Evolutionary conservation across 768 basidiomycete species (phyloP).

Genomic region (Heimioporus sp.): DNA sequence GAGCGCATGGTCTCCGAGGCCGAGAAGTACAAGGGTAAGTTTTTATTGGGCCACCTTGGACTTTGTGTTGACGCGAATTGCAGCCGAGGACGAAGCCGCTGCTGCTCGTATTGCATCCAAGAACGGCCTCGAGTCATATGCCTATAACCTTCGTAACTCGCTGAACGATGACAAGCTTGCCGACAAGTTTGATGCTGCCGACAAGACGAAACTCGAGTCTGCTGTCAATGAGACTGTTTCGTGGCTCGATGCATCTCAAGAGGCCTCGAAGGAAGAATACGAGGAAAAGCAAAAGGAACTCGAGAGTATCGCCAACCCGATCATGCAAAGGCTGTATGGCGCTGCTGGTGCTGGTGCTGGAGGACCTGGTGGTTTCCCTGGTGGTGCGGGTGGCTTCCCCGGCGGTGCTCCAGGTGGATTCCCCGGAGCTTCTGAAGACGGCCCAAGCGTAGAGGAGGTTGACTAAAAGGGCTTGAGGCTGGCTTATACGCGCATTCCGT

Average conservation of each 20-base stretch:
- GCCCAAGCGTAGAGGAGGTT: constrained; percentile 91
- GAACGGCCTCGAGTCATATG: constrained; percentile 92
- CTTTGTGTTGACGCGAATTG: constrained; percentile 10
- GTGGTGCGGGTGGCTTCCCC: constrained; percentile 51
- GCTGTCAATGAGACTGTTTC: constrained; percentile 81
- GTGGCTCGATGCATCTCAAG: constrained; percentile 86
- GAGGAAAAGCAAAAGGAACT: constrained; percentile 92
- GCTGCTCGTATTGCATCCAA: constrained; percentile 80
- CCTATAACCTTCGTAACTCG: constrained; percentile 94
- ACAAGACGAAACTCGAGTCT: constrained; percentile 81
- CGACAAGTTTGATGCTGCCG: constrained; percentile 81
- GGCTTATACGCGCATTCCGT: constrained; percentile 22
- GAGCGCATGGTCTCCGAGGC: constrained; percentile 97
- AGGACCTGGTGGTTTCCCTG: constrained; percentile 52
- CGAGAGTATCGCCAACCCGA: constrained; percentile 76
- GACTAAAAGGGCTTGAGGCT: constrained; percentile 46
- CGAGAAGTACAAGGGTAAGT: constrained; percentile 82
- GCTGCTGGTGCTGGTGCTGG: constrained; percentile 50
- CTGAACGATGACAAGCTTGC: constrained; percentile 82
- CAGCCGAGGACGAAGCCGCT: constrained; percentile 85
- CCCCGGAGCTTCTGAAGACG: constrained; percentile 72
- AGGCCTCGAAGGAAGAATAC: constrained; percentile 93
- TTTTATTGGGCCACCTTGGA: neutral
- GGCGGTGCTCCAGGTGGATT: constrained; percentile 67
- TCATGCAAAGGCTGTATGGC: constrained; percentile 71